Percentiles rank a stretch among this genome's conserved stretches.
Conservation (phyloP, 495 filamentous ascomycete genomes). For the Aspergillus cavernicola region DNA sequence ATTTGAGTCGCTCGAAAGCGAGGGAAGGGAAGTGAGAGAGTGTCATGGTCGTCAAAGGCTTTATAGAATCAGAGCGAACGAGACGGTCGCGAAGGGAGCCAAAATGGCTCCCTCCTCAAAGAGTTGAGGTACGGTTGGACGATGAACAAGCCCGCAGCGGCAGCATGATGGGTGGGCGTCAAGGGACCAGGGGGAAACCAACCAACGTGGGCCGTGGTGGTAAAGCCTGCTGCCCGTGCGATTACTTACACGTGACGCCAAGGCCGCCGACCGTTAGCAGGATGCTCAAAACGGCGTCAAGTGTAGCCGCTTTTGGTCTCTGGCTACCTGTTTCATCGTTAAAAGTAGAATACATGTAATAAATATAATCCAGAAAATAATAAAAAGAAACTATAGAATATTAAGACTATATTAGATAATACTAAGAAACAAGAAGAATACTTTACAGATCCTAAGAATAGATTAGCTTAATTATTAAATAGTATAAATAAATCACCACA, state of each 20-base stretch:
- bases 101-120: neutral
- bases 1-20: conserved; percentile 3
- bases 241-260: conserved; percentile 4
- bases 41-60: neutral
- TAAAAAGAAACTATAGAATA: too few species aligned
- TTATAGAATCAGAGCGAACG: neutral
- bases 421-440: too few species aligned
- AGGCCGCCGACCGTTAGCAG: conserved; percentile 8
- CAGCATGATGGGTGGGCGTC: too few species aligned
- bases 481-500: too few species aligned
- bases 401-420: too few species aligned
- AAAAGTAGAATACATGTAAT: too few species aligned
- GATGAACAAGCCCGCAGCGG: neutral
- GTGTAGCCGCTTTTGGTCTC: conserved; percentile 10
- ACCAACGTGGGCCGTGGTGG: neutral
- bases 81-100: conserved; percentile 1
- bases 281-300: conserved; percentile 15
- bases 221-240: neutral
- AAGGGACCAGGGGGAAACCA: too few species aligned
- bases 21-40: neutral
- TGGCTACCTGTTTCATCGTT: conserved; percentile 12
- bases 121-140: neutral
- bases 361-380: too few species aligned
- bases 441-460: too few species aligned
- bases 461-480: too few species aligned